Evolutionary conservation across 176 grass and related monocot genomes (phyloP).

Genomic region (Oryza glumipatula): DNA sequence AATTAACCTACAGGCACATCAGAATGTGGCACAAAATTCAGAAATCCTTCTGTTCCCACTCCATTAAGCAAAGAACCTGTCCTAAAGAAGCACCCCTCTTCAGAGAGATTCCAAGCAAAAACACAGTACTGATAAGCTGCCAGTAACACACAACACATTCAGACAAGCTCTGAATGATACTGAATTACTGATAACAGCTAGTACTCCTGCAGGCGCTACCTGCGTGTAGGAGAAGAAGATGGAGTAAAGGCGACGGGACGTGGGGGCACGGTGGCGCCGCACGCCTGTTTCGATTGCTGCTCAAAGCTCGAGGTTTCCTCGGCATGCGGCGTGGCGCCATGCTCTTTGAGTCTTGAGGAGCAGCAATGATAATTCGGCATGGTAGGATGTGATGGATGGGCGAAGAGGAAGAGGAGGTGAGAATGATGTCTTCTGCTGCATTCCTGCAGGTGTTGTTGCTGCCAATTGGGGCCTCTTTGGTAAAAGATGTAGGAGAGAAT

Average conservation of each 20-base stretch:
- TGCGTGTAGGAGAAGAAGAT: constrained; percentile 31
- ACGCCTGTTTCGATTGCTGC: constrained; percentile 47
- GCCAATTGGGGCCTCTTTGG: constrained; percentile 29
- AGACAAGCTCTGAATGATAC: constrained; percentile 5
- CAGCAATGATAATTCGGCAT: constrained; percentile 33
- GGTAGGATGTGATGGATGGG: constrained; percentile 28
- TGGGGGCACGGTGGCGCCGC: constrained; percentile 39
- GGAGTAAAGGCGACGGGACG: constrained; percentile 47
- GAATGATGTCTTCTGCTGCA: constrained; percentile 30
- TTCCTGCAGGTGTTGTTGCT: constrained; percentile 32
- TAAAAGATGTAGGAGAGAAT: constrained; percentile 5
- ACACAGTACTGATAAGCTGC: neutral
- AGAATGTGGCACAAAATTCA: neutral
- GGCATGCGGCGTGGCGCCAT: constrained; percentile 7
- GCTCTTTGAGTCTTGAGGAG: constrained; percentile 30
- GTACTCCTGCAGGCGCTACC: neutral
- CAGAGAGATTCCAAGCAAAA: constrained; percentile 24
- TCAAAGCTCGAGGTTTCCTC: neutral
- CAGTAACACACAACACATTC: neutral
- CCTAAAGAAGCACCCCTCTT: neutral
- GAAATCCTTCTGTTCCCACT: neutral
- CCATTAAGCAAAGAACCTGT: constrained; percentile 10
- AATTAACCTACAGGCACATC: neutral
- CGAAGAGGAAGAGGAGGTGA: constrained; percentile 16
- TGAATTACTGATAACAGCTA: neutral